Base-by-base conservation (phyloP, 2,329 filamentous ascomycete genomes). In the Epichloe sibirici region DNA sequence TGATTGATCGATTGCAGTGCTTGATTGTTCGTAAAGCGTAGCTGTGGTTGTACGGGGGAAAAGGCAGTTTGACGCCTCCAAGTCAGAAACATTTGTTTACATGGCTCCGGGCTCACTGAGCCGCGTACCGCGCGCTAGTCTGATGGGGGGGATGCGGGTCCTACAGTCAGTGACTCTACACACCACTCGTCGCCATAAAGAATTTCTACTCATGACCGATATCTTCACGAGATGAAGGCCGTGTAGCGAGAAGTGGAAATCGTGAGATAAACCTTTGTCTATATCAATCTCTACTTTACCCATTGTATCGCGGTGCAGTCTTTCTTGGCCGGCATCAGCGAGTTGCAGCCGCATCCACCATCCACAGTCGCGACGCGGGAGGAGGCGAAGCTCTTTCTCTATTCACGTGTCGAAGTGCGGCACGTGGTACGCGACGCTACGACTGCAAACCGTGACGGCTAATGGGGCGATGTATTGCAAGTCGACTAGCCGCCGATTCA, bases 21-120 rank as follows among this genome's bases (percentile, higher is more conserved):
- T 39, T 31, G 21, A 31, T 23, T 34, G 37, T 51, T 51, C 34
- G 52, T 54, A 49, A 34, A 40, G 17, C 37, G 52, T 48, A 34
- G 42, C 42, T 53, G 48, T 44, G 34, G 38, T 54, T 43, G 39
- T 45, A 47, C 43, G 49, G 12, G 23, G 12, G 46, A 44, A 31
- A 45, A 51, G 15, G 12, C 31, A 3, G 11, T 17, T 15, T 3
- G n/a, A 12, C 44, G 25, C 4, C 13, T 44, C 23, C 17, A 35
- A 15, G n/a, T 35, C 31, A 44, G 43, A 31, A 39, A 51, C 49
- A 45, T 54, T 51, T 54, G 52, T 53, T 54, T 51, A 51, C 45
- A 23, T 40, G 28, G n/a, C 25, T 48, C n/a, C 11, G 21, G 25
- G 42, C 21, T 28, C 35, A 39, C 12, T 40, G 46, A 11, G 44